phyloP scores from a whole-genome alignment of 352 stramenopile genomes.

The Phytophthora ohioensis region DNA sequence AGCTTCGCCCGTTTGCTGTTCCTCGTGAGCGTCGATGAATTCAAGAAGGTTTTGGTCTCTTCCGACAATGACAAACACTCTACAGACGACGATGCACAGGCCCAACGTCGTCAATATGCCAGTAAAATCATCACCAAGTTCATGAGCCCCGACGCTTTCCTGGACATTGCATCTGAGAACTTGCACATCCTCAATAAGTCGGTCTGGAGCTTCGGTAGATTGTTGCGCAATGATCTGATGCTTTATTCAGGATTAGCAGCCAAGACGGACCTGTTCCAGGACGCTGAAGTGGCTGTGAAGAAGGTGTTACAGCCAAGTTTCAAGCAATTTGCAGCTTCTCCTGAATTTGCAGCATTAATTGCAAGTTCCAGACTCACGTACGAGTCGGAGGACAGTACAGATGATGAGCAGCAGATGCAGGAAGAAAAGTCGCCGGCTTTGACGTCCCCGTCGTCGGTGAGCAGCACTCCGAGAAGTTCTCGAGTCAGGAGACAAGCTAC shows the following conservation, averaged over 20 bases:
- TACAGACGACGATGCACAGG: conserved; percentile 31
- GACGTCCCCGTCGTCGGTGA: conserved; percentile 26
- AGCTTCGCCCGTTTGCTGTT: conserved; percentile 84
- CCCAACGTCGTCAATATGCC: conserved; percentile 70
- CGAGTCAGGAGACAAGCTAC: conserved; percentile 36
- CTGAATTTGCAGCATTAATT: conserved; percentile 67
- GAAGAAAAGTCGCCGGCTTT: conserved; percentile 23
- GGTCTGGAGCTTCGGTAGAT: conserved; percentile 79
- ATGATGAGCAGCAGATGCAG: conserved; percentile 32
- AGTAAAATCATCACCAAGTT: conserved; percentile 91
- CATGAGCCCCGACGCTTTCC: conserved; percentile 83
- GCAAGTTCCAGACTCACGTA: conserved; percentile 67
- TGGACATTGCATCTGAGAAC: conserved; percentile 84
- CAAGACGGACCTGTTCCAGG: conserved; percentile 81
- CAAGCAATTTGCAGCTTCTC: conserved; percentile 60
- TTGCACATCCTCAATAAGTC: conserved; percentile 83
- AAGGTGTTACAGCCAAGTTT: conserved; percentile 78
- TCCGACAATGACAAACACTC: conserved; percentile 5
- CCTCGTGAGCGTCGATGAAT: conserved; percentile 89
- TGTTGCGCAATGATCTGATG: conserved; percentile 79
- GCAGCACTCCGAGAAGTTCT: conserved; percentile 28
- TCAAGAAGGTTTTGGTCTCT: conserved; percentile 78
- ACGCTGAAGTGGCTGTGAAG: conserved; percentile 79
- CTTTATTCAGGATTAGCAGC: conserved; percentile 77
- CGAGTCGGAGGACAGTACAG: conserved; percentile 26